These are phyloP conservation scores for Neonectria coccinea DNA, from an alignment of 2,329 filamentous ascomycete species.

Conservation along the genomic window DNA sequence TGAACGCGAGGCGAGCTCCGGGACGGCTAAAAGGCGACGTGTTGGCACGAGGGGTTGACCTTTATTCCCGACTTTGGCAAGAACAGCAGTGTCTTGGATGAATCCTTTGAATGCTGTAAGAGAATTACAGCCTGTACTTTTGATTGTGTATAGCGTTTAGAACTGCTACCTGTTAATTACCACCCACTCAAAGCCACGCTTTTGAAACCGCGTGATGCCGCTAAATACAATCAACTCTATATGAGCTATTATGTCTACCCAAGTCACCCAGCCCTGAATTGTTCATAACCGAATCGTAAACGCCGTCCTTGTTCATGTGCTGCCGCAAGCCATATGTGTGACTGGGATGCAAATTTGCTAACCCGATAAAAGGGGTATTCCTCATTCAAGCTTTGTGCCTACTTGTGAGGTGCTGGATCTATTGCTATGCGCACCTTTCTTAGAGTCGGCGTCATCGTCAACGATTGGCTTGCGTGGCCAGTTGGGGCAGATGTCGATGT, in stretches of 20 bases:
- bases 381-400: conserved; percentile 41
- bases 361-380: background rate
- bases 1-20: conserved; percentile 53
- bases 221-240: conserved; percentile 11
- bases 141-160: conserved; percentile 44
- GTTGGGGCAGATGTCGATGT: conserved; percentile 89
- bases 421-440: conserved; percentile 47
- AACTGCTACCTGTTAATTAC: conserved; percentile 44
- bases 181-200: conserved; percentile 25
- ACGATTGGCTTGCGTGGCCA: conserved; percentile 82
- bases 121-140: conserved; percentile 38
- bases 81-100: conserved; percentile 31
- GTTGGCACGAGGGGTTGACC: conserved; percentile 44
- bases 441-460: conserved; percentile 46
- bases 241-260: background rate
- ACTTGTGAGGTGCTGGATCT: conserved; percentile 50
- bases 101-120: conserved; percentile 27
- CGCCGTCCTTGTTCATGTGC: conserved; percentile 14
- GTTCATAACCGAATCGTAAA: conserved; percentile 15
- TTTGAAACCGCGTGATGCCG: conserved; percentile 18
- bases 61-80: conserved; percentile 9
- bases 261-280: background rate
- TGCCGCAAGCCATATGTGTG: background rate
- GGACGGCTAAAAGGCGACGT: conserved; percentile 53
- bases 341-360: background rate